These are phyloP conservation scores for Diaporthe vexans DNA, from an alignment of 2,329 filamentous ascomycete species.

Conservation along the genomic window DNA sequence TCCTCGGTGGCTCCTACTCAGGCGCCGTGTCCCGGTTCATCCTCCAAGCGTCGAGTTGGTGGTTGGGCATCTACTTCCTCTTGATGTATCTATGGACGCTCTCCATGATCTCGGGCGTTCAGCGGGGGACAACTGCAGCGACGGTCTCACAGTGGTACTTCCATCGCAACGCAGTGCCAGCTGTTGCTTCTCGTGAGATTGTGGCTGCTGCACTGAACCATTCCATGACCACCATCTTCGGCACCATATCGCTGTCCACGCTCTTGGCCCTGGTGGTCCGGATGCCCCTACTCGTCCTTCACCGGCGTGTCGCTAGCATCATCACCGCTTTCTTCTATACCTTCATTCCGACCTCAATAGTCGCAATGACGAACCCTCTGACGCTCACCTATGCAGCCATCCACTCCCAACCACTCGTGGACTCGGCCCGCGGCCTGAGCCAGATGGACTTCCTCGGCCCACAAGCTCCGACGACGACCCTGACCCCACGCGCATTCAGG, in stretches of 20 bases:
- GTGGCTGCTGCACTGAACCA: slow-evolving; percentile 87
- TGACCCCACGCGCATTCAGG: slow-evolving; percentile 68
- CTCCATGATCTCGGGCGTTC: slow-evolving; percentile 87
- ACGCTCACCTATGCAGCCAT: slow-evolving; percentile 95
- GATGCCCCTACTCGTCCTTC: slow-evolving; percentile 87
- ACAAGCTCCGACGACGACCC: slow-evolving; percentile 79
- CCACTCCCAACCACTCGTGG: slow-evolving; percentile 85
- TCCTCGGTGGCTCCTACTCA: slow-evolving; percentile 89
- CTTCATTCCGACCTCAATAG: slow-evolving; percentile 86
- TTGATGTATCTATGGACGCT: slow-evolving; percentile 97
- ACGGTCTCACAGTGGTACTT: slow-evolving; percentile 99
- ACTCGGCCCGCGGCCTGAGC: slow-evolving; percentile 83
- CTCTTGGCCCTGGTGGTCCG: slow-evolving; percentile 85
- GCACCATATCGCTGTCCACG: slow-evolving; percentile 91
- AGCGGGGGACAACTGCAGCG: slow-evolving; percentile 91
- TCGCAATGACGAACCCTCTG: slow-evolving; percentile 89
- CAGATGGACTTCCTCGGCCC: slow-evolving; percentile 86
- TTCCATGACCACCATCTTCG: slow-evolving; percentile 87
- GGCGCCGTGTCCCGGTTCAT: slow-evolving; percentile 76
- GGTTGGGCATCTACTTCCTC: slow-evolving; percentile 92
- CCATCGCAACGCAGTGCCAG: slow-evolving; percentile 85
- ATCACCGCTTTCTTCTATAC: slow-evolving; percentile 76
- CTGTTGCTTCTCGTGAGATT: slow-evolving; percentile 83
- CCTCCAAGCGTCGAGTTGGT: slow-evolving; percentile 92
- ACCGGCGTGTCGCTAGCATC: slow-evolving; percentile 74